Base-by-base conservation (phyloP, 257 asterid genomes). In the Echium plantagineum region DNA sequence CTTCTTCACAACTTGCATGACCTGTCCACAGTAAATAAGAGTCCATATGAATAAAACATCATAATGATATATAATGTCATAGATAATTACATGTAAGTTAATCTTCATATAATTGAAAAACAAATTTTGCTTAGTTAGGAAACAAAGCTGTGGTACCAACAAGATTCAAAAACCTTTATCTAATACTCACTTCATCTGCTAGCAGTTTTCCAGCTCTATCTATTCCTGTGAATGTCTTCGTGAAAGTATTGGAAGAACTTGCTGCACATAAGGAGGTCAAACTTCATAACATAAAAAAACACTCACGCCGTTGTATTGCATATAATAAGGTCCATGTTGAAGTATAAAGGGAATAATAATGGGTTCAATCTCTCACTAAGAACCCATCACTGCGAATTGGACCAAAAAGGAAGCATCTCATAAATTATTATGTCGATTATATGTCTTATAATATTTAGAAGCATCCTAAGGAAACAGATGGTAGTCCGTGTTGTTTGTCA, bases 151-250 rank as follows among this genome's bases (percentile, higher is more conserved):
- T 24, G 49, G 42, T 10, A 63, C 30, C 52, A 58, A 47, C 4
- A 60, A n/a, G n/a, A n/a, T n/a, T n/a, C n/a, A n/a, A 28, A 28
- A 28, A 28, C 32, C 32, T 28, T 52, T 57, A 48, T 63, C 15
- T 53, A 59, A 64, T 62, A 74, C 95, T 81, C 82, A 90, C 94
- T 86, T 91, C 98, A 69, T 88, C 90, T 32, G 95, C 98, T 75
- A 91, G 81, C 61, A 97, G 80, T 75, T 81, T 80, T 63, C 95
- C 97, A 59, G 97, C 80, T 59, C 83, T 96, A 67, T 84, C 94
- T 71, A 89, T 84, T 66, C 98, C 98, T 5, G 87, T 63, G 80
- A 91, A 89, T 20, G 98, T 88, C 77, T 86, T 91, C 28, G 87
- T 79, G 76, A 79, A 91, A 64, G 69, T 80, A 76, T 91, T 91